A percentile compares a stretch with the other conserved stretches of the same genome.
Conservation (phyloP, 139 green algal species). For the Raphidocelis subcapitata region DNA sequence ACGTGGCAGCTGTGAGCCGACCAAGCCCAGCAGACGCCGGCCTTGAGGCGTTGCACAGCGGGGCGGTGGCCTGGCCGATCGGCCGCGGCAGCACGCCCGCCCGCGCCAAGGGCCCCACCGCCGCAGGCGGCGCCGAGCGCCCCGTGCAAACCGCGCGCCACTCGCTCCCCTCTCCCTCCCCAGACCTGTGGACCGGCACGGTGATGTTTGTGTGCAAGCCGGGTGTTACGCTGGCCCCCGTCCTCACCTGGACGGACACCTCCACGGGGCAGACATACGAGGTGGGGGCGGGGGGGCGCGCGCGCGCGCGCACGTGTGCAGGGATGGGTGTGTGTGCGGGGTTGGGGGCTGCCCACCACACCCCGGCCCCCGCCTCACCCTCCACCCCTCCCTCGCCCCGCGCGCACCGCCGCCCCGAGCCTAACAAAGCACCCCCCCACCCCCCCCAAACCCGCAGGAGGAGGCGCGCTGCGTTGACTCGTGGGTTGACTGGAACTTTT, state of each 20-base stretch:
- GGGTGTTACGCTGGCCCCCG: background rate
- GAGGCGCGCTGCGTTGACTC: constrained; percentile 12
- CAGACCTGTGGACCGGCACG: background rate
- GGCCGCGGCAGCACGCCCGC: no score
- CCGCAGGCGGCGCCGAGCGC: background rate
- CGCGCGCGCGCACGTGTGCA: background rate
- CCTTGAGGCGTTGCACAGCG: no score
- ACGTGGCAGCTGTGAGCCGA: no score
- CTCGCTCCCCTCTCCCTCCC: background rate
- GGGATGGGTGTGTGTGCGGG: background rate
- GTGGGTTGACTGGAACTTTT: constrained; percentile 39
- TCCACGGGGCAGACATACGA: background rate
- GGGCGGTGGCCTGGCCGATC: no score
- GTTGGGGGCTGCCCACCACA: background rate
- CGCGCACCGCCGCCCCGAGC: no score
- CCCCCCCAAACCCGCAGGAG: no score
- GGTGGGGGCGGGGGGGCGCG: background rate
- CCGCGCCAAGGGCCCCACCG: no score
- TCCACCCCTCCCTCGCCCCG: no score
- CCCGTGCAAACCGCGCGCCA: background rate
- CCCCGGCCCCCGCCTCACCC: no score
- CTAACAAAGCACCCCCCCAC: no score
- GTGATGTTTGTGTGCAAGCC: constrained; percentile 1
- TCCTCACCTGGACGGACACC: background rate
- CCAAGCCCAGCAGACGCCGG: no score